phyloP scores from a whole-genome alignment of 192 early-diverging fungal genomes.

The Cladochytrium replicatum region DNA sequence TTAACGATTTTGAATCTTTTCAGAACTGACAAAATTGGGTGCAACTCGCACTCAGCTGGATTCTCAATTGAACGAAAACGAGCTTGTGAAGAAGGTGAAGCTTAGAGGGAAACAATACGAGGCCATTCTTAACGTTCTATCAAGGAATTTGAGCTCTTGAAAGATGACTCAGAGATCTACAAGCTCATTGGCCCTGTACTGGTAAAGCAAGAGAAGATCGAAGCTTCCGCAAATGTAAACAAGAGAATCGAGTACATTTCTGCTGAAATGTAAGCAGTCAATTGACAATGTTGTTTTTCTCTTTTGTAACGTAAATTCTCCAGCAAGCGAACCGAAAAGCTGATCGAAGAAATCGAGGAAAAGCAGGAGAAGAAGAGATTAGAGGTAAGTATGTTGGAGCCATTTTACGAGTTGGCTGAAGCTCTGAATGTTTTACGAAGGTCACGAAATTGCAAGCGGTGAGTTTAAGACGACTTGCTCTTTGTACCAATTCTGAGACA shows the following conservation, averaged over 20 bases:
- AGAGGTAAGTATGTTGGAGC: slow-evolving; percentile 42
- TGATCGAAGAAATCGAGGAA: slow-evolving; percentile 68
- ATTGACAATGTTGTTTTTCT: neutral
- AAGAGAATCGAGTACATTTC: slow-evolving; percentile 90
- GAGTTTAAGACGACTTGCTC: too few species aligned
- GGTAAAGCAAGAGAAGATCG: slow-evolving; percentile 80
- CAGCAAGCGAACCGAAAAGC: slow-evolving; percentile 72
- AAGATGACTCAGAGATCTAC: slow-evolving; percentile 77
- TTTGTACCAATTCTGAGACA: too few species aligned
- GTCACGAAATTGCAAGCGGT: too few species aligned
- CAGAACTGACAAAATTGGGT: slow-evolving; percentile 70
- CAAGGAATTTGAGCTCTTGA: slow-evolving; percentile 78
- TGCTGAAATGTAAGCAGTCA: slow-evolving; percentile 65
- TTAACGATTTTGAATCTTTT: neutral
- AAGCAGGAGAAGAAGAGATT: slow-evolving; percentile 77
- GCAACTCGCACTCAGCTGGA: slow-evolving; percentile 72
- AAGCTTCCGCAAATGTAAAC: slow-evolving; percentile 79
- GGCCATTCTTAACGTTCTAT: neutral
- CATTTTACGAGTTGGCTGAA: too few species aligned
- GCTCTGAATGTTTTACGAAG: too few species aligned
- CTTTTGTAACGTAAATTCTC: neutral
- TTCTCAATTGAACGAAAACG: slow-evolving; percentile 94
- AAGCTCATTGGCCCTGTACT: slow-evolving; percentile 95
- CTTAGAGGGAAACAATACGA: neutral
- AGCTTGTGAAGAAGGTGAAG: slow-evolving; percentile 69